Evolutionary conservation across 176 grass and related monocot genomes (phyloP), one percentile per base, ranked within the genome.

Genomic region (Ananas comosus): DNA sequence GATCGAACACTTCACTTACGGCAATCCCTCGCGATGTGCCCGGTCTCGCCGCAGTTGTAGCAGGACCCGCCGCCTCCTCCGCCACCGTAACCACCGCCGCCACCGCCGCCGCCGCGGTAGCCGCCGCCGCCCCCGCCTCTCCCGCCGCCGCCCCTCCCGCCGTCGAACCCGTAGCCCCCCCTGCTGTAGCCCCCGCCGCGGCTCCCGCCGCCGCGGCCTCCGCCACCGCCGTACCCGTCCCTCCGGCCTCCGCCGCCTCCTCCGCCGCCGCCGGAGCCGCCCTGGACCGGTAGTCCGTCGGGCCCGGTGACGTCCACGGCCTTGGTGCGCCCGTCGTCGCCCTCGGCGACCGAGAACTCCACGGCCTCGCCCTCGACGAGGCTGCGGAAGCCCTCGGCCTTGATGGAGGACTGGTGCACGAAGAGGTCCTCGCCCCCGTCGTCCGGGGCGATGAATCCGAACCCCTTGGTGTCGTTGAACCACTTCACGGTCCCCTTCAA

Each of bases 381-480:
- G 2, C 83, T 79, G 12, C 89, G 88, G 79, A 81, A 96, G 6
- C 89, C 93, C 49, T 96, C 89, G 14, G 93, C 78, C 82, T 90
- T 96, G 93, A 96, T 90, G n/a, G 93, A 96, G 5, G 86, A 89
- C 74, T 92, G 89, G 79, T 96, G 89, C 0, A 96, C 93, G 74
- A 96, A 96, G 48, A 92, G 89, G 19, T 97, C 89, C 65, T 97
- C 94, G 58, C 72, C 79, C 69, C 86, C 94, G 71, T 92, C 94
- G 3, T 84, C 89, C 0, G 94, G 89, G 23, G 87, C 74, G 84
- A 93, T 97, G 84, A 97, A 97, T 1, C 94, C 94, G 76, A 90
- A 97, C 0, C 94, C 94, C 89, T 97, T 97, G n/a, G 84, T 83
- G 47, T 85, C 82, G 69, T 92, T 97, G 78, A 93, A 97, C 94